Evolutionary conservation across 1,139 yeast species (phyloP), one percentile per base, ranked within the genome.

Genomic region (Geotrichum carabidarum): DNA sequence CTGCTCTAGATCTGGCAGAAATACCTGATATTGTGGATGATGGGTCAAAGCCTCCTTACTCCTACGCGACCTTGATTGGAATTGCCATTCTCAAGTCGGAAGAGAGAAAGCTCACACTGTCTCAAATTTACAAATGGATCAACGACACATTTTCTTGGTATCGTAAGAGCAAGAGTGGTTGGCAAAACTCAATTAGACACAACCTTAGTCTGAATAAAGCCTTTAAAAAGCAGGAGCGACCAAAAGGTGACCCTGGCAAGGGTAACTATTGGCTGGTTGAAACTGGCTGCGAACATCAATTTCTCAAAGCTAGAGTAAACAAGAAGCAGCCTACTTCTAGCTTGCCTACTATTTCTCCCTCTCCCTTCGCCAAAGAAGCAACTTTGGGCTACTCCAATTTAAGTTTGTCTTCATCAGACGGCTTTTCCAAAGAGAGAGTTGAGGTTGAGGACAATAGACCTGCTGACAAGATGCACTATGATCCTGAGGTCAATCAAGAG

Each of bases 241-340:
- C 96, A 14, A 86, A 87, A 63, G 95, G 88, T 69, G 77, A 74
- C 50, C 77, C 78, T 2, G 98, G 98, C 6, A 93, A 93, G 72
- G 99, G 99, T 36, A 96, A 91, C 72, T 93, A 86, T 70, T 94
- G 99, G 99, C 83, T 87, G 63, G 88, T 93, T 54, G 90, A 85
- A 59, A 76, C 81, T 22, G 96, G 95, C 3, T 81, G 78, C 65
- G 97, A 91, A 69, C 81, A 81, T 60, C 89, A 85, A 68, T 93
- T 93, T 65, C 77, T 87, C 65, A 86, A 83, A 66, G 81, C 59
- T 44, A 57, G 62, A 43, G 42, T 55, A 9, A 38, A 38, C 31
- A 60, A 59, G 45, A 41, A 54, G 15, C 49, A 47, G 11, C 11
- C 22, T 5, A 5, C 53, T 34, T 22, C 53, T 4, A 48, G 30